Evolutionary conservation across 2,329 filamentous ascomycete genomes (phyloP), one percentile per base, ranked within the genome.

Genomic region (Cyphellophora attinorum): DNA sequence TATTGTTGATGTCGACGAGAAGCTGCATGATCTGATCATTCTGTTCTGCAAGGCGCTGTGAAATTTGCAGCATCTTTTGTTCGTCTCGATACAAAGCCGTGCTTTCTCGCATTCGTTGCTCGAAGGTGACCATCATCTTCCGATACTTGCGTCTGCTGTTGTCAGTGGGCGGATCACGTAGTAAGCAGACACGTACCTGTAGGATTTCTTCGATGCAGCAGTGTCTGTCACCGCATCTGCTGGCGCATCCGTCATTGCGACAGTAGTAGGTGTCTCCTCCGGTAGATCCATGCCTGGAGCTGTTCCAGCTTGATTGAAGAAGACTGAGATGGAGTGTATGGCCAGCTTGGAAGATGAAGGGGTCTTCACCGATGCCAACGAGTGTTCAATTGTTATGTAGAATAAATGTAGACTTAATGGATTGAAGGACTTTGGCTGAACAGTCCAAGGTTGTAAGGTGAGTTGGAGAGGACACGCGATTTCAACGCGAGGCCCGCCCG

Each of bases 21-120:
- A 95, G 65, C 50, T 96, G 89, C 35, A 95, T 74, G 19, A 96
- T 64, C 57, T 88, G 86, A 58, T 96, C 89, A 50, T 94, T 94
- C 62, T 95, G 82, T 51, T 93, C 78, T 37, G 85, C 81, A 41
- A 98, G 72, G 34, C 86, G 74, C 57, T 84, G 86, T 14, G 85
- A 83, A 3, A 85, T 81, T 46, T 80, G 77, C 41, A 81, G 74
- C 23, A 88, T 82, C 58, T 81, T 80, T 53, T 85, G 79, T 60
- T 95, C 88, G 45, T 86, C 76, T 48, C 74, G 76, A 61, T 89
- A 86, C 39, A 66, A 48, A n/a, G 44, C 47, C 35, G 59, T 62
- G 38, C 57, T 76, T 21, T 88, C 83, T 59, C 81, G 79, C 57
- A 84, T 82, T 58, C 91, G 86, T 35, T 83, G 71, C 50, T 77